These are phyloP conservation scores for Eustoma russellianum DNA, from an alignment of 257 asterid genomes.

Conservation along the genomic window DNA sequence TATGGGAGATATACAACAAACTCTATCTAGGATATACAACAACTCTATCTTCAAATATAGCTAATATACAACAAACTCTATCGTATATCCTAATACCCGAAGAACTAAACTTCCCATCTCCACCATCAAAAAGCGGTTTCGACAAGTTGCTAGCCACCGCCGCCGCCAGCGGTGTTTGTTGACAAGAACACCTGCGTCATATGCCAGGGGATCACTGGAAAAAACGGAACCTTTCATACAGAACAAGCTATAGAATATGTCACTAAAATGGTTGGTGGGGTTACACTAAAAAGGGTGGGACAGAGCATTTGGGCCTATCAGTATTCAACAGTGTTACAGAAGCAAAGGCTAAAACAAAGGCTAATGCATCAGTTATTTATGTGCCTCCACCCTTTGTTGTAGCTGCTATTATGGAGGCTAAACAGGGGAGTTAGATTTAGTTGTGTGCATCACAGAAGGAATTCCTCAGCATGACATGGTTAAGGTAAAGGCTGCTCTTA, in stretches of 20 bases:
- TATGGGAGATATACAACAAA: no score
- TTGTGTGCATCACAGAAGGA: slow-evolving; percentile 91
- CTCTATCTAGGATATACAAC: no score
- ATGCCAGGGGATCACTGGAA: slow-evolving; percentile 93
- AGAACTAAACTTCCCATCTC: no score
- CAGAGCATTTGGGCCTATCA: slow-evolving; percentile 94
- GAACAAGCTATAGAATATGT: slow-evolving; percentile 98
- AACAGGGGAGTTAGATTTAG: slow-evolving; percentile 83
- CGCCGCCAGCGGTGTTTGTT: slow-evolving; percentile 76
- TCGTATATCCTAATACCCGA: no score
- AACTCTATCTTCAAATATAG: no score
- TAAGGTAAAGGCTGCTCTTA: slow-evolving; percentile 76
- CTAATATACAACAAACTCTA: no score
- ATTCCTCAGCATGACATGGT: slow-evolving; percentile 99
- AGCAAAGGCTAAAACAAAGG: slow-evolving; percentile 87
- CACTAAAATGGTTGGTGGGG: slow-evolving; percentile 98
- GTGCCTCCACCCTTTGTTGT: slow-evolving; percentile 98
- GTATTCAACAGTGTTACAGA: slow-evolving; percentile 85
- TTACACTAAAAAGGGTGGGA: slow-evolving; percentile 94
- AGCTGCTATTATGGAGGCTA: slow-evolving; percentile 76
- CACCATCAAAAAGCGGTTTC: no score
- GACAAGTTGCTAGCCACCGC: no score
- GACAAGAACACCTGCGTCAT: slow-evolving; percentile 93
- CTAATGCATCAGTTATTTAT: slow-evolving; percentile 85
- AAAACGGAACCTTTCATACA: slow-evolving; percentile 89